phyloP scores from a whole-genome alignment of 129 eudicot genomes.

The Kitagawia praeruptora region DNA sequence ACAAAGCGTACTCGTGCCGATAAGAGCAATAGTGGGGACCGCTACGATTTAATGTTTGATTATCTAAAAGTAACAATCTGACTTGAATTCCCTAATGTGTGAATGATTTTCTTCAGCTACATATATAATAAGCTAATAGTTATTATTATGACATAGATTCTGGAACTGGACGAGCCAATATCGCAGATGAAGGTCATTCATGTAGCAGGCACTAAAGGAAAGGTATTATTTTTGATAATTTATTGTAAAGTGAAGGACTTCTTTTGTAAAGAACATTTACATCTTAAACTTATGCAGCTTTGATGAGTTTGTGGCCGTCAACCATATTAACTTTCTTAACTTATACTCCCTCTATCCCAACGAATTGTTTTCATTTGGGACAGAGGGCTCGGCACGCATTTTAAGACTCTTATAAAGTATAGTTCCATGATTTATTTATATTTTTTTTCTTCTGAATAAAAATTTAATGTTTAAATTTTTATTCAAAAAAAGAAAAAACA shows the following conservation, averaged over 20 bases:
- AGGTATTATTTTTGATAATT: conserved; percentile 31
- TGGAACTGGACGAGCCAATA: conserved; percentile 74
- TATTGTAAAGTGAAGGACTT: neutral
- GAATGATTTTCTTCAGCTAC: neutral
- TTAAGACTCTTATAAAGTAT: no score
- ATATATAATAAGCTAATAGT: conserved; percentile 1
- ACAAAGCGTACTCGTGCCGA: conserved; percentile 77
- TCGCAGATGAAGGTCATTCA: conserved; percentile 77
- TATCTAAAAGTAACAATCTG: conserved; percentile 47
- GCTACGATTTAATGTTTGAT: conserved; percentile 61
- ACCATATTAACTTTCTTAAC: neutral
- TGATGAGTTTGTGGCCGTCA: neutral
- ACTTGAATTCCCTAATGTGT: neutral
- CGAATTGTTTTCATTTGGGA: no score
- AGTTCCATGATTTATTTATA: no score
- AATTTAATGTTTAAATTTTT: no score
- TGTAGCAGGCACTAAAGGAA: conserved; percentile 97
- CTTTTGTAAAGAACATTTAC: neutral
- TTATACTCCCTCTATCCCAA: no score
- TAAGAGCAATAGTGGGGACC: conserved; percentile 50
- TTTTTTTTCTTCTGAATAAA: no score
- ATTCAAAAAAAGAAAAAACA: no score
- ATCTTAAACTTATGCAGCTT: neutral
- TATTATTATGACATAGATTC: conserved; percentile 33
- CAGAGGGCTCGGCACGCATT: no score